Evolutionary conservation across 768 basidiomycete species (phyloP).

Genomic region (Gelatoporia subvermispora): DNA sequence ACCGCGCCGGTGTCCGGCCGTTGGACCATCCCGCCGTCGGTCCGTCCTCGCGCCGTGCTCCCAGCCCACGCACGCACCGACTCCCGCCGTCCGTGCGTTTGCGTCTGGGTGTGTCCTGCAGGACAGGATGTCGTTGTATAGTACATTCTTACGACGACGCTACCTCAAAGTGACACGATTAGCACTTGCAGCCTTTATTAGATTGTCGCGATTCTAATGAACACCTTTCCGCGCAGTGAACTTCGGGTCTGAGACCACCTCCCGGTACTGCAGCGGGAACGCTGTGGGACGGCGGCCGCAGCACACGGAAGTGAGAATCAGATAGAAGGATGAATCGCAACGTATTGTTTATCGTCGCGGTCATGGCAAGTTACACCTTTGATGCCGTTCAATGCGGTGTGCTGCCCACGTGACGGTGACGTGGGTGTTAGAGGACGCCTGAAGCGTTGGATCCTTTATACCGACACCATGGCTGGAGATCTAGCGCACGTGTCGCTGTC

Average conservation of each 20-base stretch:
- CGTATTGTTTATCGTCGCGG: constrained; percentile 15
- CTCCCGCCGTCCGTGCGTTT: too few relatives aligned
- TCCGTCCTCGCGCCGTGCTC: too few relatives aligned
- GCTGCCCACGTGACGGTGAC: constrained; percentile 10
- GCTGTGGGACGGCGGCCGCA: constrained; percentile 81
- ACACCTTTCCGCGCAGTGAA: constrained; percentile 41
- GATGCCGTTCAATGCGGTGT: background rate
- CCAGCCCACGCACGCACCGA: too few relatives aligned
- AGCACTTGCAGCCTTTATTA: constrained; percentile 24
- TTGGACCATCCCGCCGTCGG: too few relatives aligned
- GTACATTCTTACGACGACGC: constrained; percentile 62
- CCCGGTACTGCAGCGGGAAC: constrained; percentile 86
- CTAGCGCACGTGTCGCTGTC: background rate
- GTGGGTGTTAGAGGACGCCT: background rate
- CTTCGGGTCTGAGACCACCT: constrained; percentile 83
- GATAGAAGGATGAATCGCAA: constrained; percentile 16
- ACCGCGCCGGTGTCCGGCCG: too few relatives aligned
- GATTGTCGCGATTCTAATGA: constrained; percentile 12
- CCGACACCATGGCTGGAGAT: constrained; percentile 17
- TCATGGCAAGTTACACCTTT: constrained; percentile 5
- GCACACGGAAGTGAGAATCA: constrained; percentile 63
- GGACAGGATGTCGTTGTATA: too few relatives aligned
- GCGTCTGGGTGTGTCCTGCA: too few relatives aligned
- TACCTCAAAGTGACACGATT: constrained; percentile 91
- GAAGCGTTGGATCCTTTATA: background rate